Conservation (phyloP, 2,329 filamentous ascomycete species). For the Colletotrichum noveboracense region DNA sequence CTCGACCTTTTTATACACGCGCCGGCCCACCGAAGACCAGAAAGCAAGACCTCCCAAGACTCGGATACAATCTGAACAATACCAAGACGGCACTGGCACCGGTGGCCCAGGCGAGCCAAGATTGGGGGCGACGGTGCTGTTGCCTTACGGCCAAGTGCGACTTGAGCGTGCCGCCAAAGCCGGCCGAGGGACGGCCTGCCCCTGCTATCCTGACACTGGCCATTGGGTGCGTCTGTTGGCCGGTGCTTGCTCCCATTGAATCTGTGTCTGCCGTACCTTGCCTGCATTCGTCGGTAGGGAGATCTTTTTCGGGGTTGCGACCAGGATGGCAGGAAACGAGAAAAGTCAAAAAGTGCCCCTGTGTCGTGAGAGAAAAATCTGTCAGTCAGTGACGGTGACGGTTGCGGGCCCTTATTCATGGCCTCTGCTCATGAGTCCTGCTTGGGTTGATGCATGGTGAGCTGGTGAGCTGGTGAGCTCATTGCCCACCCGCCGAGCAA, state of each 20-base stretch:
- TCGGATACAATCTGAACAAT: not conserved
- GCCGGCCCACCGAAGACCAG: not conserved
- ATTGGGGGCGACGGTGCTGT: not conserved
- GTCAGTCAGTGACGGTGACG: not conserved
- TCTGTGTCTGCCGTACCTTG: not conserved
- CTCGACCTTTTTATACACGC: not conserved
- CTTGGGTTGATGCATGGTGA: not conserved
- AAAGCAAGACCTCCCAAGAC: not conserved
- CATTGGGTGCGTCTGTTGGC: not conserved
- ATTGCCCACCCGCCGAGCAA: not conserved
- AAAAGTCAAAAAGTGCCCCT: not conserved
- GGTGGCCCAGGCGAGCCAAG: not conserved
- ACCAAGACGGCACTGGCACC: not conserved
- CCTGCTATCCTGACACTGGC: not conserved
- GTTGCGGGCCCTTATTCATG: not conserved
- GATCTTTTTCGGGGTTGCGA: not conserved
- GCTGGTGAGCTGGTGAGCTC: not conserved
- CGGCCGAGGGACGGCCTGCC: not conserved
- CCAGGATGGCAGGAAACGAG: not conserved
- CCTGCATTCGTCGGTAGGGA: not conserved
- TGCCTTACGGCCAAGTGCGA: not conserved
- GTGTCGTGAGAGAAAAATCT: not conserved
- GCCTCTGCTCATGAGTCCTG: not conserved
- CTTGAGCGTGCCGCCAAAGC: constrained; percentile 7
- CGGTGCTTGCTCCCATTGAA: not conserved